A percentile compares a stretch with the other conserved stretches of the same genome.
Evolutionary conservation across 2,329 filamentous ascomycete species (phyloP).

Genomic region (Thielaviopsis euricoi): DNA sequence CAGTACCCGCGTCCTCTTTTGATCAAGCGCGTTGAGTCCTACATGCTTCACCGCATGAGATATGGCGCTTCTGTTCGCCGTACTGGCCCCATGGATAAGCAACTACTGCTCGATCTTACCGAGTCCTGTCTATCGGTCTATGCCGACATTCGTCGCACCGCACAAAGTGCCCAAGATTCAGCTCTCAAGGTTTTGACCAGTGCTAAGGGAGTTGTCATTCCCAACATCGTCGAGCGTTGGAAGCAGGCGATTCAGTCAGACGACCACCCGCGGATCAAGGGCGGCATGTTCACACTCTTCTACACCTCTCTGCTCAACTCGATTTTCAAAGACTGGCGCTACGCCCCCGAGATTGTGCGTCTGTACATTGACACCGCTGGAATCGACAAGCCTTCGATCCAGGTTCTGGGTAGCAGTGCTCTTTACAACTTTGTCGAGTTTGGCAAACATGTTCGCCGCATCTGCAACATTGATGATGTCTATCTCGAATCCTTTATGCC

Average conservation of each 20-base stretch:
- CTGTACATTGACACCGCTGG: slow-evolving; percentile 79
- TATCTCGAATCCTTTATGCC: slow-evolving; percentile 30
- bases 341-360: slow-evolving; percentile 75
- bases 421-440: slow-evolving; percentile 83
- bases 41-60: slow-evolving; percentile 83
- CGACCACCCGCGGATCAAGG: slow-evolving; percentile 87
- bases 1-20: slow-evolving; percentile 85
- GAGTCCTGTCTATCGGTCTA: slow-evolving; percentile 83
- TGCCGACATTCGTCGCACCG: slow-evolving; percentile 86
- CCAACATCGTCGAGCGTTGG: slow-evolving; percentile 64
- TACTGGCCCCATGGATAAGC: slow-evolving; percentile 80
- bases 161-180: slow-evolving; percentile 82
- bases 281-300: slow-evolving; percentile 76
- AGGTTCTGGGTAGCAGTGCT: slow-evolving; percentile 67
- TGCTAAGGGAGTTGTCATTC: slow-evolving; percentile 75
- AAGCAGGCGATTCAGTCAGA: slow-evolving; percentile 61
- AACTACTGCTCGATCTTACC: slow-evolving; percentile 68
- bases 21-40: slow-evolving; percentile 81
- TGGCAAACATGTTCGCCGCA: slow-evolving; percentile 58
- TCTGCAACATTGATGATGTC: slow-evolving; percentile 43
- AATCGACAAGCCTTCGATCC: slow-evolving; percentile 87
- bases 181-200: slow-evolving; percentile 84
- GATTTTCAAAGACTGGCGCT: slow-evolving; percentile 82
- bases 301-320: slow-evolving; percentile 83
- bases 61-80: slow-evolving; percentile 81